Evolutionary conservation across 352 stramenopile species (phyloP), one percentile per base, ranked within the genome.

Genomic region (Elongisporangium prolatum): DNA sequence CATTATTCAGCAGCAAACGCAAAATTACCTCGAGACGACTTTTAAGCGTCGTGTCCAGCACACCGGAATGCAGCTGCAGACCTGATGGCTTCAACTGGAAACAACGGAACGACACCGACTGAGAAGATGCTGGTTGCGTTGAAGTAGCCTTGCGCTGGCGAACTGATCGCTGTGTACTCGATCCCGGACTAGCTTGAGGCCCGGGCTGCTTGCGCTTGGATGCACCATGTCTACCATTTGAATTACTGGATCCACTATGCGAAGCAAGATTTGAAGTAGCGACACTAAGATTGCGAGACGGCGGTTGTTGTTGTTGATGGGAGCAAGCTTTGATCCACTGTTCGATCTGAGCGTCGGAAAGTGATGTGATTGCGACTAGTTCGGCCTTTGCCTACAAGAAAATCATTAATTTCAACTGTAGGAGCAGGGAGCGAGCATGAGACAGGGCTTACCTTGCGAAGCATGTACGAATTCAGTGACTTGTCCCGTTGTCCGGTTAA

Each of bases 1-100:
- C 78, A 52, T 88, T 85, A 34, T 79, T 75, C 37, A 92, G 48
- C 47, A 95, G 50, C 22, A 77, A 77, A 18, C 72, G 59, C 11
- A 95, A 34, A 14, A 95, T 75, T n/a, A 74, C 44, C 48, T 89
- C 72, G 47, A 95, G 67, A 4, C 86, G 81, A 16, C 66, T 59
- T 11, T 63, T 58, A 4, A 93, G 21, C 8, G 79, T 88, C 21
- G 74, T 24, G 62, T 95, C 86, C 8, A 71, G 53, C 2, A 38
- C 57, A 1, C 65, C 67, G 17, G 68, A 72, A 69, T 67, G 67
- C 18, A 65, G 55, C 7, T 66, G 56, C 18, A 65, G 18, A 17
- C 20, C 21, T 8, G 59, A 21, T 0, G 63, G 64, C 17, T 64
- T 74, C 59, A 85, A 73, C 54, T 89, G 67, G 55, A 75, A 91